Percentiles rank a stretch among this genome's conserved stretches.
Conservation (phyloP, 2,329 filamentous ascomycete genomes). For the Diaporthe citrichinensis region DNA sequence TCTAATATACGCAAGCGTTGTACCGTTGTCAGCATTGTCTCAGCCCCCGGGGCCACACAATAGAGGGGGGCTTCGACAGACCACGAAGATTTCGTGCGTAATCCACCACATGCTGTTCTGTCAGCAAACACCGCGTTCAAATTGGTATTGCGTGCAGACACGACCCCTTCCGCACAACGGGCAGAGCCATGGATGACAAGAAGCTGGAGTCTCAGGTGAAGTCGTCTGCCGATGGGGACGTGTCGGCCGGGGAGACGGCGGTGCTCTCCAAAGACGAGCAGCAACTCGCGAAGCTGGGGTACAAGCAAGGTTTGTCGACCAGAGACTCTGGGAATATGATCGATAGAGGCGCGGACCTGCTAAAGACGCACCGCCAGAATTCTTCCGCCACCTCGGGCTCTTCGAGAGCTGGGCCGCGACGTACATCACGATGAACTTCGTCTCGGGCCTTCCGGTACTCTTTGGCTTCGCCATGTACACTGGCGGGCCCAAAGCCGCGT, state of each 20-base stretch:
- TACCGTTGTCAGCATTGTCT: conserved; percentile 10
- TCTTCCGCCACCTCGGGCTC: conserved; percentile 52
- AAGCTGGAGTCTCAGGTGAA: conserved; percentile 20
- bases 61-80: background rate
- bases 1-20: background rate
- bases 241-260: conserved; percentile 40
- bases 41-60: too few species aligned
- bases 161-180: accelerated
- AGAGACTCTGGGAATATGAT: too few species aligned
- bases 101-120: too few species aligned
- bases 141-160: background rate
- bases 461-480: conserved; percentile 57
- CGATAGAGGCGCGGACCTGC: too few species aligned
- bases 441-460: conserved; percentile 52
- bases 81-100: background rate
- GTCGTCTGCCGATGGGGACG: conserved; percentile 14
- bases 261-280: conserved; percentile 48
- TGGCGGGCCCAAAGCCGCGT: conserved; percentile 54
- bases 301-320: conserved; percentile 48
- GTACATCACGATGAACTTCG: conserved; percentile 56
- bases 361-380: conserved; percentile 45
- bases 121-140: accelerated
- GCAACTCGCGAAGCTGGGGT: conserved; percentile 50
- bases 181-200: background rate
- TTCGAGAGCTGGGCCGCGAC: conserved; percentile 56